Base-by-base conservation (phyloP, 2,329 filamentous ascomycete genomes). In the Pestalotiopsis sp. region DNA sequence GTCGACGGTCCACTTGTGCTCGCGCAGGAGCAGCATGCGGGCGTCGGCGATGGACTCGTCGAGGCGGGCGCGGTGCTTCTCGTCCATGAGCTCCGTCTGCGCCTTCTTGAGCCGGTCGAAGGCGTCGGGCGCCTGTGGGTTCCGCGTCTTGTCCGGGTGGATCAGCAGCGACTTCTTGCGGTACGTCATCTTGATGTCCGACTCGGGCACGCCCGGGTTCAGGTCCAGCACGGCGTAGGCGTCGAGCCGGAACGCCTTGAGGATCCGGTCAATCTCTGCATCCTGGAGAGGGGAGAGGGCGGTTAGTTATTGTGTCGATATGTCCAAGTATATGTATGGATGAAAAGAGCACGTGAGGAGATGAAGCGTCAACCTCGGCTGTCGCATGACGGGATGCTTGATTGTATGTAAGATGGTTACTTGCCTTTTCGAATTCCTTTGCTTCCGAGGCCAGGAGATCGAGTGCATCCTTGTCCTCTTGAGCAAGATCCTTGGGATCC, bases 161-260 rank as follows among this genome's bases (percentile, higher is more conserved):
- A 99, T 98, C 63, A 99, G 90, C 68, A 99, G 91, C n/a, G 96
- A 99, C 82, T 98, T 98, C 76, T 94, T 95, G 85, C 96, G 95
- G 84, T 98, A 99, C 74, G 89, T 89, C 74, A 91, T 85, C 83
- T 98, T 98, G 86, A 99, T 98, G 83, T 98, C 96, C 69, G 94
- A 95, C 75, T 98, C 95, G 68, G 96, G 90, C 23, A 98, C 94
- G 78, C 96, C 96, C 3, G 96, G 96, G 80, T 97, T 94, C 61
- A 99, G 92, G 80, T 97, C 96, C 61, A 99, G 91, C 63, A 99
- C 94, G 65, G 95, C 94, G 81, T 99, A 99, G 74, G 88, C 87
- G 78, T 90, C 86, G 20, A 90, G 89, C 75, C 92, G 90, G 81
- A 99, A 99, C 62, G 95, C 93, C 76, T 92, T 92, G 74, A 97